Evolutionary conservation across 441 rosid genomes (phyloP), one percentile per base, ranked within the genome.

Genomic region (Adansonia rubrostipa): DNA sequence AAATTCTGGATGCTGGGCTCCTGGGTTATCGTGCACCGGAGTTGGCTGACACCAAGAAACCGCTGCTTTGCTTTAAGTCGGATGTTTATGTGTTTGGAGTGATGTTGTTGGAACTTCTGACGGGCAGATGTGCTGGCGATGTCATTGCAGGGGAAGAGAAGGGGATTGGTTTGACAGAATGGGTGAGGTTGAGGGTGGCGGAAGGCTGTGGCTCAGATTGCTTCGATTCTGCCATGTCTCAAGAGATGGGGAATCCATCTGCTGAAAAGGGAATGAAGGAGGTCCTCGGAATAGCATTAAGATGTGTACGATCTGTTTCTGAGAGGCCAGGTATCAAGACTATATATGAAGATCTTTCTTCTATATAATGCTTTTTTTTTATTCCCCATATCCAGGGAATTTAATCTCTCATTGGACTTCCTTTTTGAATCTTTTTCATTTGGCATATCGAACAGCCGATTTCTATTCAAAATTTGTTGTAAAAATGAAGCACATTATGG

Each of bases 281-380:
- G 86, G 98, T 93, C 76, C 97, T 91, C 40, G 98, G 90, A 78
- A 86, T 96, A 62, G 98, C 96, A 24, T 79, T 91, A 72, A 78
- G 95, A 78, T 93, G 98, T 77, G 85, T 93, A 84, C 84, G 97
- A 77, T 88, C 95, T 0, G 90, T 94, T 28, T 93, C 97, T 3
- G 98, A 94, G 87, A 92, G 99, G 80, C 95, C 98, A 28, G 99
- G 98, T 74, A 96, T 94, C 85, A 96, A 96, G 89, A 87, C 95
- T 72, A 89, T 94, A 77, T 96, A 96, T 65, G 99, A 96, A 88
- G 99, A 96, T 86, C 96, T 96, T 48, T 96, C 98, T 20, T 94
- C 99, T 2, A 88, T 96, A 77, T 96, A 76, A 70, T 72, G 19
- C 56, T 7, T 17, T 51, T 9, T 48, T 10, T 1, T 11, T 1